Conservation (phyloP, 768 basidiomycete species). For the Naganishia vishniacii region DNA sequence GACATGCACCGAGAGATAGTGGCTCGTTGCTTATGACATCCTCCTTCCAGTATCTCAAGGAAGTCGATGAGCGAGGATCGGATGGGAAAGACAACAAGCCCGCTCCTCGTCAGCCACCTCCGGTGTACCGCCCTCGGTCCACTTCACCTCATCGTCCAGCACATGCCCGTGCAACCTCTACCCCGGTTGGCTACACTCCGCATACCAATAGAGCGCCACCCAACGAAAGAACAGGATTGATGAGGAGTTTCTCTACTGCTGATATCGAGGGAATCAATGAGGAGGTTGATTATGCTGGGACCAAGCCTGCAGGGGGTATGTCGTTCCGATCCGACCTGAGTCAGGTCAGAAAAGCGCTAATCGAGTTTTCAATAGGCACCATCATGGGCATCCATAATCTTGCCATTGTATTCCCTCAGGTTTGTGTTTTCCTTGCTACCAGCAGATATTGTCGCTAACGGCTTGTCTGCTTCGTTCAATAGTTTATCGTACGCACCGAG, state of each 20-base stretch:
- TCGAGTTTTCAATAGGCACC: slow-evolving; percentile 50
- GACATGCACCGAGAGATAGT: not conserved
- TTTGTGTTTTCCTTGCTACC: not conserved
- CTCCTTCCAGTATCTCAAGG: slow-evolving; percentile 60
- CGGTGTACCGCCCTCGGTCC: slow-evolving; percentile 28
- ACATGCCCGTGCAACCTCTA: slow-evolving; percentile 46
- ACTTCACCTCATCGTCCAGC: slow-evolving; percentile 33
- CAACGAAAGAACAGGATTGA: slow-evolving; percentile 42
- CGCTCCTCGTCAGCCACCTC: slow-evolving; percentile 1
- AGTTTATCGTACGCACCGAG: slow-evolving; percentile 2
- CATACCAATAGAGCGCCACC: slow-evolving; percentile 29
- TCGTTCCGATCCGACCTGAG: not conserved
- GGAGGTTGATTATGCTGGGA: slow-evolving; percentile 44
- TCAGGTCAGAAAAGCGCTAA: not conserved
- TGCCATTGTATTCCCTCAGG: slow-evolving; percentile 86
- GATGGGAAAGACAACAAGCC: slow-evolving; percentile 19
- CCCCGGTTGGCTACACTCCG: slow-evolving; percentile 36
- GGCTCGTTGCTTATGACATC: not conserved
- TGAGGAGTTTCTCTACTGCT: slow-evolving; percentile 48
- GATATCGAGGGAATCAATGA: slow-evolving; percentile 45
- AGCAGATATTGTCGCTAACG: not conserved
- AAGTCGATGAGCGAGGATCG: slow-evolving; percentile 54
- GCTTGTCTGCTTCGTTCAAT: not conserved
- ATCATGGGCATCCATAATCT: slow-evolving; percentile 92
- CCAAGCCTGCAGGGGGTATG: slow-evolving; percentile 55